phyloP scores from a whole-genome alignment of 208 protist species.

The Leishmania tropica region DNA sequence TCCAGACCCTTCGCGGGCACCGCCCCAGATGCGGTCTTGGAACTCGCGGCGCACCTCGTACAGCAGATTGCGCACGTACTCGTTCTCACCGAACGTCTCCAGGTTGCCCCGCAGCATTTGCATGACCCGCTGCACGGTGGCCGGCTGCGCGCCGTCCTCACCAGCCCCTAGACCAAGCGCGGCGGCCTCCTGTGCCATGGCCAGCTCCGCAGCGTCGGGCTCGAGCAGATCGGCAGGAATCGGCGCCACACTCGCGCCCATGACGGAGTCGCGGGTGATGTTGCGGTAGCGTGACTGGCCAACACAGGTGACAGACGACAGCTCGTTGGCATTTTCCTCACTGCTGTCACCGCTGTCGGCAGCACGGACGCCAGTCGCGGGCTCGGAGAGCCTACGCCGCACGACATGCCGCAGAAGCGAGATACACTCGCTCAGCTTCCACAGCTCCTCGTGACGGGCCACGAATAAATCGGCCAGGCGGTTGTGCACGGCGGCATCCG shows the following conservation, averaged over 20 bases:
- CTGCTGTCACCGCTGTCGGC: background rate
- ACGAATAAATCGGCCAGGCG: constrained; percentile 61
- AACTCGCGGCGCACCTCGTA: constrained; percentile 6
- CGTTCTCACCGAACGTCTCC: constrained; percentile 11
- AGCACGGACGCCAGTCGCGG: background rate
- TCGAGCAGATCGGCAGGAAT: constrained; percentile 62
- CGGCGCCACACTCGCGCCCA: constrained; percentile 39
- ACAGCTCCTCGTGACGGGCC: constrained; percentile 74
- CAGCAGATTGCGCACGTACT: constrained; percentile 20
- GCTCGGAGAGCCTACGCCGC: constrained; percentile 10
- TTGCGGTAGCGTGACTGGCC: constrained; percentile 16
- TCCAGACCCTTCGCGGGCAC: background rate
- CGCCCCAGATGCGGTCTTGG: background rate
- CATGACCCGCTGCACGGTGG: constrained; percentile 27
- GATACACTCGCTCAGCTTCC: constrained; percentile 57
- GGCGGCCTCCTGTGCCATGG: constrained; percentile 1
- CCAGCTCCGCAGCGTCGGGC: constrained; percentile 25
- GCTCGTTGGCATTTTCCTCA: background rate
- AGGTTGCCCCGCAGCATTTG: constrained; percentile 13
- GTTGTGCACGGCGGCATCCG: constrained; percentile 9
- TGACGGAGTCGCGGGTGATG: constrained; percentile 43
- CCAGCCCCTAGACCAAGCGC: background rate
- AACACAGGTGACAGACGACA: background rate
- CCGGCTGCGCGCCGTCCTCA: constrained; percentile 5
- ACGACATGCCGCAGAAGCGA: constrained; percentile 25